Conservation (phyloP, 176 grass and related monocot genomes). For the Panicum miliaceum region DNA sequence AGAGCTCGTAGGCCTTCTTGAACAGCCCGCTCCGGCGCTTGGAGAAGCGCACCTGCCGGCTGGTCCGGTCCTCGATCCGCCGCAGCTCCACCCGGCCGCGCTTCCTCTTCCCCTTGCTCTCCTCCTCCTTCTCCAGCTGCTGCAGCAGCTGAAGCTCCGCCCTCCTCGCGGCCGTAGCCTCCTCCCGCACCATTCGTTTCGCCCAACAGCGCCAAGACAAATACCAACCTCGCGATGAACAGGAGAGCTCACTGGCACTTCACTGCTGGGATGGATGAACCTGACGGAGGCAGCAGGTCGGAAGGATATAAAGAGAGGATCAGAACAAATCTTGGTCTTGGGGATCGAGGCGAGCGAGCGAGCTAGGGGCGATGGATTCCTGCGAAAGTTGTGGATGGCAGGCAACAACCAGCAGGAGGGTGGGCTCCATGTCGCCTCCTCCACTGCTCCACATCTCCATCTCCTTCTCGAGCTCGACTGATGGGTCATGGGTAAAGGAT, state of each 20-base stretch:
- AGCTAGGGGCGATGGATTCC: background rate
- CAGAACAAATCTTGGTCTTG: background rate
- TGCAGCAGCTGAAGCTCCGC: background rate
- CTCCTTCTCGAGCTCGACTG: background rate
- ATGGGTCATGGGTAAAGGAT: background rate
- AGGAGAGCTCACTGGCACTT: background rate
- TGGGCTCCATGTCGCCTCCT: background rate
- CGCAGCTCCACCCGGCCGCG: slow-evolving; percentile 37
- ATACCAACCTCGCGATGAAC: background rate
- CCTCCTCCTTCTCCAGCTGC: background rate
- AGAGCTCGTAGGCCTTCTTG: slow-evolving; percentile 69
- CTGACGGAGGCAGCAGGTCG: background rate
- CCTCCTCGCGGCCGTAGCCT: background rate
- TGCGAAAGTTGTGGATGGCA: slow-evolving; percentile 13
- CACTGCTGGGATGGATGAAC: background rate
- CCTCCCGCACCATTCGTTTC: background rate
- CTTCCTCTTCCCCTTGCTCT: slow-evolving; percentile 5
- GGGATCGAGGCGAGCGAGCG: no score
- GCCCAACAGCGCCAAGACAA: background rate
- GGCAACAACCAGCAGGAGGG: background rate
- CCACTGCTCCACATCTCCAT: background rate
- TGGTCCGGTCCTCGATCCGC: slow-evolving; percentile 51
- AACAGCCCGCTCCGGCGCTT: slow-evolving; percentile 61
- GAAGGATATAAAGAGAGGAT: background rate
- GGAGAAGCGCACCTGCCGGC: slow-evolving; percentile 67